phyloP scores from a whole-genome alignment of 306 rosid species.

The Begonia loranthoides region DNA sequence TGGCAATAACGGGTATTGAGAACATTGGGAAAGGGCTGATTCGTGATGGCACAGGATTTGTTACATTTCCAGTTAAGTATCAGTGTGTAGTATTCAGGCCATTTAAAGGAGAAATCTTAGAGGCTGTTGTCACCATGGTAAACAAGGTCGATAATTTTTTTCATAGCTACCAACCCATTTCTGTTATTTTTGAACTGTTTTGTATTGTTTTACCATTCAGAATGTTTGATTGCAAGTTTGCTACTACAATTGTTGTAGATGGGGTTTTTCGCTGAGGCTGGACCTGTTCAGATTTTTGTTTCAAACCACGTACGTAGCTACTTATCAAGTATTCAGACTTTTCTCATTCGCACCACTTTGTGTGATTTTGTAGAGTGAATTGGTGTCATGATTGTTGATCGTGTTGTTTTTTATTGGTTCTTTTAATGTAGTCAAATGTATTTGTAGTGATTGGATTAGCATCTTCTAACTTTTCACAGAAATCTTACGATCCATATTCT shows the following conservation, averaged over 20 bases:
- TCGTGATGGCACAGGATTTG: constrained; percentile 94
- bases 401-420: background rate
- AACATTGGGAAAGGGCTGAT: constrained; percentile 76
- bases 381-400: background rate
- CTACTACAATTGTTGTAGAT: constrained; percentile 24
- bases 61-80: constrained; percentile 86
- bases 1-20: constrained; percentile 89
- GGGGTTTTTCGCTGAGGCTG: constrained; percentile 98
- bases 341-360: background rate
- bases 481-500: background rate
- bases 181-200: background rate
- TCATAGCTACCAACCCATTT: background rate
- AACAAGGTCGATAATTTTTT: constrained; percentile 53
- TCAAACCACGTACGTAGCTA: constrained; percentile 70
- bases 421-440: too few relatives aligned
- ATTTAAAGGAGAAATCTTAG: constrained; percentile 90
- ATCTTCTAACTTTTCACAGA: too few relatives aligned
- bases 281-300: constrained; percentile 97
- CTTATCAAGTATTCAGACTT: background rate
- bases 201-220: background rate
- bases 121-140: constrained; percentile 94
- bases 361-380: background rate
- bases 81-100: constrained; percentile 97
- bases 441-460: background rate
- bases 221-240: constrained; percentile 5